phyloP scores from a whole-genome alignment of 108 stramenopile genomes.

The Nitzschia putrida region DNA sequence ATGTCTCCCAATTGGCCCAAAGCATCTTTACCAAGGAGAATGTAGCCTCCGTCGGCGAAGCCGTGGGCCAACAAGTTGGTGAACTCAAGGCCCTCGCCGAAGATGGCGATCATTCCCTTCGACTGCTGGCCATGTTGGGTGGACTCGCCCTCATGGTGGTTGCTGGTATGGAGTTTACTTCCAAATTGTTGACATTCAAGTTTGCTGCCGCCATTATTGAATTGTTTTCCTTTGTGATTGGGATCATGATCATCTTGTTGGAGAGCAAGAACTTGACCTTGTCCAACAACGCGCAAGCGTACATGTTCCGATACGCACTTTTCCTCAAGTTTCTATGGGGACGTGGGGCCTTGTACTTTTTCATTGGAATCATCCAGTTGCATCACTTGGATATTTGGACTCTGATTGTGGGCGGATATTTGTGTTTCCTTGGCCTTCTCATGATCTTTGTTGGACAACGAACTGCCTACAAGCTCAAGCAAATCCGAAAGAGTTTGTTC shows the following conservation, averaged over 20 bases:
- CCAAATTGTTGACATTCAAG: constrained; percentile 28
- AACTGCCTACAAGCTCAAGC: constrained; percentile 58
- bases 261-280: constrained; percentile 39
- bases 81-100: constrained; percentile 36
- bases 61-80: constrained; percentile 32
- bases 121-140: constrained; percentile 53
- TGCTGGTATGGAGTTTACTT: constrained; percentile 33
- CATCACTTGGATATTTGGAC: constrained; percentile 37
- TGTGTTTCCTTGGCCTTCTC: constrained; percentile 46
- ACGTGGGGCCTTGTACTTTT: constrained; percentile 55
- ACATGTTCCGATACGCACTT: constrained; percentile 49
- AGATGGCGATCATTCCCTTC: constrained; percentile 55
- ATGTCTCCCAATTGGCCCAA: constrained; percentile 25
- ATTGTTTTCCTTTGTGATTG: constrained; percentile 44
- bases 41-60: constrained; percentile 31
- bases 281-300: constrained; percentile 17
- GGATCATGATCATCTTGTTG: constrained; percentile 42
- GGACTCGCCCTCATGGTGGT: constrained; percentile 49
- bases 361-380: constrained; percentile 51
- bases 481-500: constrained; percentile 35
- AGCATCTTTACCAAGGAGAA: constrained; percentile 31
- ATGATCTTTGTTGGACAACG: constrained; percentile 48
- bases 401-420: constrained; percentile 43
- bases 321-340: constrained; percentile 63
- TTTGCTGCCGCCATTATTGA: constrained; percentile 48